phyloP scores from a whole-genome alignment of 805 yeast genomes.

The Monosporozyma aerobia region DNA sequence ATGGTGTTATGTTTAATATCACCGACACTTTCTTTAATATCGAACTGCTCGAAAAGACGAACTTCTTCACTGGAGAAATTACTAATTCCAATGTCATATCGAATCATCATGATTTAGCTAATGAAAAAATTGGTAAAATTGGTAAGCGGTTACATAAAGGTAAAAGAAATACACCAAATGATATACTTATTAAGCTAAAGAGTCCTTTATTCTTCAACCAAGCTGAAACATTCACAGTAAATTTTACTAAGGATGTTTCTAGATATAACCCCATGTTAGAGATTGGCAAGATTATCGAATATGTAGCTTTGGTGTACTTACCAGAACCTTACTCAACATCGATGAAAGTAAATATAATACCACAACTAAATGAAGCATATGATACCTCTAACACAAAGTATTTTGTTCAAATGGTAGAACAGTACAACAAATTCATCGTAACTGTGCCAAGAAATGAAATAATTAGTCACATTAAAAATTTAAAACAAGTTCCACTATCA shows the following conservation, averaged over 20 bases:
- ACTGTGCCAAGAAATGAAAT: conserved; percentile 30
- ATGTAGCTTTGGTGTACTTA: conserved; percentile 16
- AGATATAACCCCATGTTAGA: conserved; percentile 28
- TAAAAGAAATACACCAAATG: not conserved
- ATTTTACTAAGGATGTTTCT: conserved; percentile 11
- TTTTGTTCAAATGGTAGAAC: conserved; percentile 30
- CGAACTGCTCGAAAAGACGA: conserved; percentile 4
- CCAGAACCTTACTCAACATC: conserved; percentile 12
- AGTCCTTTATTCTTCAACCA: conserved; percentile 17
- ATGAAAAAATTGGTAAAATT: not conserved
- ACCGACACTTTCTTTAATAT: conserved; percentile 16
- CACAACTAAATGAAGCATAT: conserved; percentile 18
- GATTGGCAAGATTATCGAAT: conserved; percentile 26
- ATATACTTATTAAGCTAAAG: conserved; percentile 9
- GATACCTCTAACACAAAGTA: conserved; percentile 21
- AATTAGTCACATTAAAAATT: conserved; percentile 23
- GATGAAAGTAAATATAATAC: conserved; percentile 11
- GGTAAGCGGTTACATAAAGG: not conserved
- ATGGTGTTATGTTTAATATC: conserved; percentile 5
- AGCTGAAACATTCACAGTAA: conserved; percentile 20
- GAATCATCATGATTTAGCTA: not conserved
- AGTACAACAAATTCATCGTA: conserved; percentile 37
- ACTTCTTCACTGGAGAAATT: not conserved
- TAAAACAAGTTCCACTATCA: conserved; percentile 31
- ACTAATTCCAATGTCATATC: not conserved